A percentile compares a stretch with the other conserved stretches of the same genome.
Evolutionary conservation across 2,329 filamentous ascomycete species (phyloP).

Genomic region (Pseudogymnoascus sp.): DNA sequence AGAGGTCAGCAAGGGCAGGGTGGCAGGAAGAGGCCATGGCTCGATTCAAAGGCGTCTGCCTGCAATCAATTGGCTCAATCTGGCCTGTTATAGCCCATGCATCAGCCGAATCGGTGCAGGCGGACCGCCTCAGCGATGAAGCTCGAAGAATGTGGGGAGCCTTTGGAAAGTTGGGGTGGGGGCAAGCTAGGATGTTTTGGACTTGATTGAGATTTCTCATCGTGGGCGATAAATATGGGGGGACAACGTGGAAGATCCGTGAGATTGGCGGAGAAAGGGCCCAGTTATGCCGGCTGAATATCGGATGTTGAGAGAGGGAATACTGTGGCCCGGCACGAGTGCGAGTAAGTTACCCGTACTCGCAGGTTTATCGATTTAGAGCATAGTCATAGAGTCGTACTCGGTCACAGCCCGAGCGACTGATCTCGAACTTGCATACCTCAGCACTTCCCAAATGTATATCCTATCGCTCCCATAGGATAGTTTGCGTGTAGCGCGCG

Average conservation of each 20-base stretch:
- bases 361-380: not conserved
- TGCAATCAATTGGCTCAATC: constrained; percentile 9
- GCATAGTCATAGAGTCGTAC: not conserved
- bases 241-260: not conserved
- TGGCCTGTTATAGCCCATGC: not conserved
- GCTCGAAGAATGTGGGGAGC: not conserved
- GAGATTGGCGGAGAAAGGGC: not conserved
- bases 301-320: not conserved
- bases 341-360: not conserved
- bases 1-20: constrained; percentile 4
- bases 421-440: not conserved
- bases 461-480: not conserved
- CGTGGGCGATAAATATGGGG: not conserved
- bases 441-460: not conserved
- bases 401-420: not conserved
- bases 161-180: not conserved
- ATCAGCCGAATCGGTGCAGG: constrained; percentile 9
- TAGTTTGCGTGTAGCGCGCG: not conserved
- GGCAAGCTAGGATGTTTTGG: constrained; percentile 5
- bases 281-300: not conserved
- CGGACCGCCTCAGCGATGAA: constrained; percentile 7
- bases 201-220: constrained; percentile 9
- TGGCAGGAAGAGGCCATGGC: not conserved
- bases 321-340: not conserved
- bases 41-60: not conserved